Conservation (phyloP, 257 asterid genomes). For the Scutellaria barbata region DNA sequence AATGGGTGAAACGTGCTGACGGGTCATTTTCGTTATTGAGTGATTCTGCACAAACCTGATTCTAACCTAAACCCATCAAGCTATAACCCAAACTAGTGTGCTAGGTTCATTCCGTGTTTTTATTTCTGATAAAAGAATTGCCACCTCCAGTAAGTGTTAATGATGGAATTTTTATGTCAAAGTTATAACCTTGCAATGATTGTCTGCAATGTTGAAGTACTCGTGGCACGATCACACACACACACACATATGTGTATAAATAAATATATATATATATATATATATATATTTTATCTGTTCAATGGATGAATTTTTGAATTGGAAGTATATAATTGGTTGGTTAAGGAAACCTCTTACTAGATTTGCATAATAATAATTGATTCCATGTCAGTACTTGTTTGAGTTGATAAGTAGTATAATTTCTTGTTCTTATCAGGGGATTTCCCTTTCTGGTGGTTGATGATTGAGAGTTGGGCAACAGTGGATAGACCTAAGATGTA, state of each 20-base stretch:
- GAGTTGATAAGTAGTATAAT: background rate
- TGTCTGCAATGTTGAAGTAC: background rate
- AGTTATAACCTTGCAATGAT: background rate
- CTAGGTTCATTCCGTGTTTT: background rate
- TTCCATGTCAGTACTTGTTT: background rate
- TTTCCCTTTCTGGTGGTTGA: constrained; percentile 47
- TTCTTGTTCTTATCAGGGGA: constrained; percentile 43
- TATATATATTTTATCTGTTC: constrained; percentile 1
- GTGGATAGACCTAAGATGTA: constrained; percentile 21
- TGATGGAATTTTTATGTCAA: background rate
- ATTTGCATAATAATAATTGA: background rate
- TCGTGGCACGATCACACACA: background rate
- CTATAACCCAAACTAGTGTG: background rate
- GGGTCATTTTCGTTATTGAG: background rate
- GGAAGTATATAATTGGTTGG: background rate
- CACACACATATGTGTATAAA: too few relatives aligned
- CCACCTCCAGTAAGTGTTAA: background rate
- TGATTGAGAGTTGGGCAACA: constrained; percentile 38
- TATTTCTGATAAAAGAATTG: background rate
- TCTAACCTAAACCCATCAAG: background rate
- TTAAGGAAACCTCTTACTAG: constrained; percentile 4
- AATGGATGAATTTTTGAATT: background rate
- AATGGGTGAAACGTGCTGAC: too few relatives aligned
- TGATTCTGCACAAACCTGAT: background rate
- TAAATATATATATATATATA: too few relatives aligned